These are phyloP conservation scores for Aspergillus pseudoglaucus DNA, from an alignment of 2,329 filamentous ascomycete species.

Conservation along the genomic window DNA sequence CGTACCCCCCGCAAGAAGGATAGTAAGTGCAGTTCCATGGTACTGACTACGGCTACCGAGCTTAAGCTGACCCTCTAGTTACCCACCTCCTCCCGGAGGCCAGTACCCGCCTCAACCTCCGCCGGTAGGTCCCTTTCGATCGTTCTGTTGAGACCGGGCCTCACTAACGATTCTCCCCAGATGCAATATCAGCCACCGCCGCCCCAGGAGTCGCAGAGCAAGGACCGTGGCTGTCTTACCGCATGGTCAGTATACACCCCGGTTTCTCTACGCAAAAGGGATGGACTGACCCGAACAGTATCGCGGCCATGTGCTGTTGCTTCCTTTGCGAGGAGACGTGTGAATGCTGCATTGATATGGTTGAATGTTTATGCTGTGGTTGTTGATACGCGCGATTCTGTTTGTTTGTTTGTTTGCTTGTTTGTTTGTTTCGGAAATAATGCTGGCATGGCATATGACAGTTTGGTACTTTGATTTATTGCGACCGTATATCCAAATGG, in stretches of 20 bases:
- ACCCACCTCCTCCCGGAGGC: constrained; percentile 9
- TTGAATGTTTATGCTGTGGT: constrained; percentile 12
- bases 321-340: constrained; percentile 16
- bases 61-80: constrained; percentile 2
- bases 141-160: neutral
- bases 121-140: neutral
- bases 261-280: neutral
- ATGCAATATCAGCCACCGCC: constrained; percentile 13
- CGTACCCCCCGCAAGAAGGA: constrained; percentile 7
- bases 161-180: neutral
- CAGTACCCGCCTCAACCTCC: constrained; percentile 9
- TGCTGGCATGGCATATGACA: too few species aligned
- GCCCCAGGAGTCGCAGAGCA: constrained; percentile 8
- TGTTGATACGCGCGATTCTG: neutral
- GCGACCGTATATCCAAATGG: too few species aligned
- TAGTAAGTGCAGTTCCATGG: constrained; percentile 5
- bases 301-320: constrained; percentile 16
- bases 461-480: too few species aligned
- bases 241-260: constrained; percentile 7
- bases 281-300: constrained; percentile 1
- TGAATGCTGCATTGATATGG: constrained; percentile 14
- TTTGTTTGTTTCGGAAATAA: neutral
- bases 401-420: neutral
- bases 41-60: neutral
- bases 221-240: constrained; percentile 14